Evolutionary conservation across 306 rosid species (phyloP).

Genomic region (Pyrus bretschneideri): DNA sequence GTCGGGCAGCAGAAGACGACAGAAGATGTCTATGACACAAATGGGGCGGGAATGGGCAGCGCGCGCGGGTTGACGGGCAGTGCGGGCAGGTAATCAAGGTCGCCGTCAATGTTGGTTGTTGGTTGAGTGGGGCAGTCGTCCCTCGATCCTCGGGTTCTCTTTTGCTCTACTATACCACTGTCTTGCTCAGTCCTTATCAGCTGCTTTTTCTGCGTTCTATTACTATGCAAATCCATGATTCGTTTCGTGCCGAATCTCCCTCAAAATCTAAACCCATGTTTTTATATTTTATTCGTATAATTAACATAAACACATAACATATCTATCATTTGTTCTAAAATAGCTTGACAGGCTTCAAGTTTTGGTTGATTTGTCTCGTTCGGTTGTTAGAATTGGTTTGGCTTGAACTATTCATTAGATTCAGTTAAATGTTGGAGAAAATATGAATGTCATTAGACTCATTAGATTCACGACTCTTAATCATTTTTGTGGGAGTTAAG

Average conservation of each 20-base stretch:
- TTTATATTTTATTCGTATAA: too few species aligned
- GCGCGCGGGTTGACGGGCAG: constrained; percentile 11
- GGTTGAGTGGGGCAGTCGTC: constrained; percentile 22
- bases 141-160: constrained; percentile 43
- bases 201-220: constrained; percentile 9
- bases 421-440: too few species aligned
- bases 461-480: too few species aligned
- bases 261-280: background rate
- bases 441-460: too few species aligned
- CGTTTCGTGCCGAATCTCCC: constrained; percentile 23
- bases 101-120: constrained; percentile 28
- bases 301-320: too few species aligned
- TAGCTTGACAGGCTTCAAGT: too few species aligned
- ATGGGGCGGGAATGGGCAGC: constrained; percentile 10
- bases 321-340: too few species aligned
- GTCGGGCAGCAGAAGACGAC: constrained; percentile 54
- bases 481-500: too few species aligned
- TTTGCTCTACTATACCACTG: background rate
- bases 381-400: too few species aligned
- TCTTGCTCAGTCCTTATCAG: constrained; percentile 16
- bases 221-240: background rate
- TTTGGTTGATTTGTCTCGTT: too few species aligned
- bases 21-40: constrained; percentile 8
- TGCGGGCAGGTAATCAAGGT: constrained; percentile 38
- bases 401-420: too few species aligned